phyloP scores from a whole-genome alignment of 495 filamentous ascomycete species.

The Penicillium diatomitis region DNA sequence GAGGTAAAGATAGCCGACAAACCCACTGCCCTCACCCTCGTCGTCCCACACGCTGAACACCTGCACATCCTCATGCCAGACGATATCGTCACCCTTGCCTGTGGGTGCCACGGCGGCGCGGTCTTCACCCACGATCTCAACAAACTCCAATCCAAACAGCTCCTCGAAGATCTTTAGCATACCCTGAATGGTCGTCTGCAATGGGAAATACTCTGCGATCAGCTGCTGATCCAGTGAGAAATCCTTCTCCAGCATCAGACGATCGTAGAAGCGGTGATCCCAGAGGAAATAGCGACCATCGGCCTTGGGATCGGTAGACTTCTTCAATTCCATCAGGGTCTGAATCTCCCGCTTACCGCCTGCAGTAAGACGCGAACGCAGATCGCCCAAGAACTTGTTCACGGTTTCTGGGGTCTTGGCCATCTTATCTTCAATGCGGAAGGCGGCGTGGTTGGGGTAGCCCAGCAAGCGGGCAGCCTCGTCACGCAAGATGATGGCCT shows the following conservation, averaged over 20 bases:
- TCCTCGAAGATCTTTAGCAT: conserved; percentile 95
- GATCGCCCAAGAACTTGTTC: conserved; percentile 70
- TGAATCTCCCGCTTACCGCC: conserved; percentile 72
- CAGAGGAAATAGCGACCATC: conserved; percentile 83
- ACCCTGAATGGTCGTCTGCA: conserved; percentile 70
- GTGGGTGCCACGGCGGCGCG: conserved; percentile 45
- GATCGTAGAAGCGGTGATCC: conserved; percentile 83
- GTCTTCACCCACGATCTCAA: conserved; percentile 61
- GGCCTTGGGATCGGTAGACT: conserved; percentile 52
- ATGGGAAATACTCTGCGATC: conserved; percentile 90
- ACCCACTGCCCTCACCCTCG: conserved; percentile 52
- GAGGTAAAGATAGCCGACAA: conserved; percentile 64
- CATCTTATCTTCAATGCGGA: conserved; percentile 95
- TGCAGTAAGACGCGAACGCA: conserved; percentile 61
- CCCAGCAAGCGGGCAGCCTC: conserved; percentile 86
- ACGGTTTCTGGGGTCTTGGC: conserved; percentile 86
- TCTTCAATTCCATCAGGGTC: conserved; percentile 68
- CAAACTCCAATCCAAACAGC: conserved; percentile 84
- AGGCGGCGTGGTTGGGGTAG: conserved; percentile 86
- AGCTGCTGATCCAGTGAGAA: conserved; percentile 80
- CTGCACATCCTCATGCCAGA: conserved; percentile 64
- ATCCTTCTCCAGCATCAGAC: conserved; percentile 85
- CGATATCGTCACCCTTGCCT: conserved; percentile 54
- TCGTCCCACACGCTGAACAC: conserved; percentile 66
- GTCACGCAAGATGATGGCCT: conserved; percentile 80